These are phyloP conservation scores for Clonostachys rhizophaga DNA, from an alignment of 2,329 filamentous ascomycete species.

Conservation along the genomic window DNA sequence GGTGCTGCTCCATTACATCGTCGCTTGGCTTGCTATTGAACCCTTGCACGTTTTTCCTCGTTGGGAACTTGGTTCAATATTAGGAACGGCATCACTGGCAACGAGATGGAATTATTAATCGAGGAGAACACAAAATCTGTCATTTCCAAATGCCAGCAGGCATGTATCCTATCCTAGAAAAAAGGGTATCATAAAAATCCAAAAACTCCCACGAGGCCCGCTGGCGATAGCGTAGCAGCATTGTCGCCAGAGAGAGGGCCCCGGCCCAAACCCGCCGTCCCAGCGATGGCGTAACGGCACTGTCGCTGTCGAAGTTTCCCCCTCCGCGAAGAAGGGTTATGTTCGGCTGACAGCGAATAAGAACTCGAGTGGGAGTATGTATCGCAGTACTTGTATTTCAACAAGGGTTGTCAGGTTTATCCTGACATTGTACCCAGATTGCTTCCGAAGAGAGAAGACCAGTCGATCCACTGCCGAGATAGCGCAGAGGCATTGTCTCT, in stretches of 20 bases:
- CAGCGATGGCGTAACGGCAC: constrained; percentile 52
- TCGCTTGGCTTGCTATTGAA: not conserved
- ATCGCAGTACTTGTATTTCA: too few species aligned
- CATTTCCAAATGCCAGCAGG: not conserved
- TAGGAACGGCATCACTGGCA: too few species aligned
- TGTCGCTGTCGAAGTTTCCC: constrained; percentile 43
- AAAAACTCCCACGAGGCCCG: constrained; percentile 40
- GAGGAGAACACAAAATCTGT: not conserved
- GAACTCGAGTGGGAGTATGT: constrained; percentile 38
- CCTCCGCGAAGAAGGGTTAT: constrained; percentile 7
- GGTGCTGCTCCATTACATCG: not conserved
- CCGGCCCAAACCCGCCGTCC: constrained; percentile 48
- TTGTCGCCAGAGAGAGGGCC: constrained; percentile 38
- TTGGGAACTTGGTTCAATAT: too few species aligned
- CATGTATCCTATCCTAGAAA: not conserved
- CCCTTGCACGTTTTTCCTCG: not conserved
- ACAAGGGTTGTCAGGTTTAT: constrained; percentile 15
- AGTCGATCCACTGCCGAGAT: constrained; percentile 16
- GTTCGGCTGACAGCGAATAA: constrained; percentile 35
- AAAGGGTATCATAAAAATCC: not conserved
- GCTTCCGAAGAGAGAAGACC: constrained; percentile 10
- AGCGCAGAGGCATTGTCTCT: constrained; percentile 51
- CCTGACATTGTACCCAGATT: constrained; percentile 1
- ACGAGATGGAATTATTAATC: not conserved
- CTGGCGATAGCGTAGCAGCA: constrained; percentile 48